Evolutionary conservation across 2,329 filamentous ascomycete genomes (phyloP).

Genomic region (Elsinoe batatas): DNA sequence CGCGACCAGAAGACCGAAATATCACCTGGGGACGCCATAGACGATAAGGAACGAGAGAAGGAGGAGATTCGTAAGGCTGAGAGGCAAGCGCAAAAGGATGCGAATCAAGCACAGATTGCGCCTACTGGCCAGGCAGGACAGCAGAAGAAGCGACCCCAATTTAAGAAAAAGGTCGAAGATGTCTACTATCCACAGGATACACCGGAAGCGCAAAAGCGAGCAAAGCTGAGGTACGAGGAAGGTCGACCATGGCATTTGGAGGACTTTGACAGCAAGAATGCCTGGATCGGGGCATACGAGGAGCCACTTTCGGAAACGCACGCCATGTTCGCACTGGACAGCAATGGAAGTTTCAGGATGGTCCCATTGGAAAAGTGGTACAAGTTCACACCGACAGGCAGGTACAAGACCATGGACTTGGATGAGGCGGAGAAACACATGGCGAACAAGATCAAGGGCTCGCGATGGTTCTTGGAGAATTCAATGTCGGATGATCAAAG

Average conservation of each 20-base stretch:
- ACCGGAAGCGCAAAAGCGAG: slow-evolving; percentile 58
- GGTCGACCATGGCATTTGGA: slow-evolving; percentile 94
- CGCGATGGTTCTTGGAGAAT: slow-evolving; percentile 68
- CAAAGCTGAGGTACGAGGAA: slow-evolving; percentile 73
- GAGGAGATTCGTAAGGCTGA: slow-evolving; percentile 57
- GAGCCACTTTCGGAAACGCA: slow-evolving; percentile 72
- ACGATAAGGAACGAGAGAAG: slow-evolving; percentile 55
- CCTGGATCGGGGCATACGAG: slow-evolving; percentile 87
- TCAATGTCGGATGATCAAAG: slow-evolving; percentile 27
- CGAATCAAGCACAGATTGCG: slow-evolving; percentile 86
- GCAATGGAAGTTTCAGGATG: slow-evolving; percentile 63
- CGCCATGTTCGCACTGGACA: slow-evolving; percentile 68
- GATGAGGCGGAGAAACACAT: slow-evolving; percentile 80
- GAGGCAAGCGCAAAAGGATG: slow-evolving; percentile 72
- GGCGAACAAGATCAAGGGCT: slow-evolving; percentile 65
- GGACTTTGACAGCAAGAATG: slow-evolving; percentile 90
- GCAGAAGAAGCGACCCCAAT: slow-evolving; percentile 49
- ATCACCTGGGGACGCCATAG: slow-evolving; percentile 34
- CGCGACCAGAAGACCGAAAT: slow-evolving; percentile 50
- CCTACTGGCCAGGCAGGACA: slow-evolving; percentile 55
- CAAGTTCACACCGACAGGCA: slow-evolving; percentile 61
- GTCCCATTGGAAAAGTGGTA: slow-evolving; percentile 95
- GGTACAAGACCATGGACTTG: slow-evolving; percentile 58
- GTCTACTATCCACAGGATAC: slow-evolving; percentile 73
- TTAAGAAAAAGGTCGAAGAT: slow-evolving; percentile 73